Evolutionary conservation across 2,329 filamentous ascomycete genomes (phyloP), one percentile per base, ranked within the genome.

Genomic region (Pezicula rhizophila): DNA sequence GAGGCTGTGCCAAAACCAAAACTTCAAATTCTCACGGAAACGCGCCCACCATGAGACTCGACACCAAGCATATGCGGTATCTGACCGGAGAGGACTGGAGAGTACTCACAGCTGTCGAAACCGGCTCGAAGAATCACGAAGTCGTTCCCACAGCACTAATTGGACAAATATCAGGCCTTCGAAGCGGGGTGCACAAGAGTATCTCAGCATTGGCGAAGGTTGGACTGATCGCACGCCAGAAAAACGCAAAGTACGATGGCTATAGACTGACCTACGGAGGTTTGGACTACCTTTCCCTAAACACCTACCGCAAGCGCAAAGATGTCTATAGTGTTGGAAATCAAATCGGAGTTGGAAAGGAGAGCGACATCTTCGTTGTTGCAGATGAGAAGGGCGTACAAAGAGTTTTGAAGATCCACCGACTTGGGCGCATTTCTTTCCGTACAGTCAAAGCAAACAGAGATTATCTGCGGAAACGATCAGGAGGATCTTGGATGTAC

Each of bases 231-330:
- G 90, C 87, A 40, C 87, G 87, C 59, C 83, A 96, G 59, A 95
- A 96, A 69, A 96, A 97, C 68, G 89, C 92, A 54, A 92, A 89
- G 68, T 99, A 99, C 70, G 93, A 99, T 63, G 93, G 93, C 53
- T 99, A 99, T 71, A 84, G 95, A 46, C 78, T 99, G 47, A 96
- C 92, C 6, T 99, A 99, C 66, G 93, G 93, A 60, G 93, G 93
- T 2, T 82, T 97, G 42, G 93, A 99, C 72, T 99, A 99, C 69
- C 83, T 99, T n/a, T 89, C 93, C 14, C 78, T 99, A 47, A 90
- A 97, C 70, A 84, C 89, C 0, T 85, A 97, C 66, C 85, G 91
- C 50, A 86, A 87, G 60, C 77, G 82, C 56, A 85, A 86, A 59
- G 80, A 79, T 48, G 79, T 97, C 37, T 97, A 95, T 77, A 95